Base-by-base conservation (phyloP, 306 rosid species). In the Cicer bijugum region DNA sequence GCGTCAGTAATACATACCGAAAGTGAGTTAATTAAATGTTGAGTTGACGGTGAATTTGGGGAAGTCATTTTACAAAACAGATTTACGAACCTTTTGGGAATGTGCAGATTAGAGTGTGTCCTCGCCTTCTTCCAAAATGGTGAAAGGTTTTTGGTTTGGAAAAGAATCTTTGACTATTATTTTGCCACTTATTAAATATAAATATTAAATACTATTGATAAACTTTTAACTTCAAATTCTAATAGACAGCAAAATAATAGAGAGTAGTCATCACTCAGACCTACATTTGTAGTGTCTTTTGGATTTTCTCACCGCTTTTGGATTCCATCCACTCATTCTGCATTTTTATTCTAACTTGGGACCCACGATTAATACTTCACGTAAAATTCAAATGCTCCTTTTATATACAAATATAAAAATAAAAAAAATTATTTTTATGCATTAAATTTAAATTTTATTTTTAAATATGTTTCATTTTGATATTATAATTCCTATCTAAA, bases 181-280 rank as follows among this genome's bases (percentile, higher is more conserved):
- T 16, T 46, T 66, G 55, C 40, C 43, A 16, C 8, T 28, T 50
- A 67, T 67, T 40, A 1, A 59, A 12, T 47, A 19, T 19, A 19
- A 10, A 19, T 1, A 19, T 1, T 19, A 19, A 10, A 19, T 1
- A 19, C 20, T 19, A 19, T 19, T 19, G 1, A 19, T 19, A 19
- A 1, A 19, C 20, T 19, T 19, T 0, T 19, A 28, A 4, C 33
- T 28, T 28, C 4, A 28, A 28, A 53, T 58, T 67, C 73, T 23
- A 76, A 67, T 57, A 28, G n/a, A 81, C 69, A 44, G 67, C 20
- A 60, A 69, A 70, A 59, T 12, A 62, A 12, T 9, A 63, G 47
- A 59, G 81, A 75, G 64, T 75, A 50, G 84, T 81, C 74, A 81
- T 70, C 16, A 63, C 70, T 75, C 69, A 61, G 77, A 35, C 40